Evolutionary conservation across 768 basidiomycete genomes (phyloP).

Genomic region (Rhodotorula sphaerocarpa): DNA sequence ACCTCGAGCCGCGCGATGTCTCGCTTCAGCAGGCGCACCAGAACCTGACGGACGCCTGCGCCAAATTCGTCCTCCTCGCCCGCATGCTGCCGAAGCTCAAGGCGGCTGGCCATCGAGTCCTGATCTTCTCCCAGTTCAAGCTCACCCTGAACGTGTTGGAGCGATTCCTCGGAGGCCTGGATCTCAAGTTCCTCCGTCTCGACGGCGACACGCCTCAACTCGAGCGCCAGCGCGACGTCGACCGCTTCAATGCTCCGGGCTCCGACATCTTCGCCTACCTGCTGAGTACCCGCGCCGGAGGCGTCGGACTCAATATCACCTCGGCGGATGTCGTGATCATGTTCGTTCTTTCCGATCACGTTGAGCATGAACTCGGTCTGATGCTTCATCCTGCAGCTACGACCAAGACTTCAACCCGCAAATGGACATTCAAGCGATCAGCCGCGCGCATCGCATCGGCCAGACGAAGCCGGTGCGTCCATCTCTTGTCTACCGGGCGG

Average conservation of each 20-base stretch:
- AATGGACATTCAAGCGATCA: slow-evolving; percentile 68
- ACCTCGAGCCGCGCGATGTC: slow-evolving; percentile 31
- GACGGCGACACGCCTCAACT: slow-evolving; percentile 81
- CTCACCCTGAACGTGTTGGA: slow-evolving; percentile 99
- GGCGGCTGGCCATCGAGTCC: slow-evolving; percentile 77
- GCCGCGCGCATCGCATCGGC: slow-evolving; percentile 86
- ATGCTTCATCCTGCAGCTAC: slow-evolving; percentile 43
- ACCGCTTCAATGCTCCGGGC: slow-evolving; percentile 77
- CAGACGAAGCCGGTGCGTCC: slow-evolving; percentile 85
- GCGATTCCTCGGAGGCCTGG: slow-evolving; percentile 83
- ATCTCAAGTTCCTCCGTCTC: slow-evolving; percentile 28
- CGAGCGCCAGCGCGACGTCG: slow-evolving; percentile 72
- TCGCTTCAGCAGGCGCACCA: slow-evolving; percentile 14
- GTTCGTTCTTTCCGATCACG: neutral
- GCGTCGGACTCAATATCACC: slow-evolving; percentile 71
- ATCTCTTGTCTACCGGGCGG: slow-evolving; percentile 38
- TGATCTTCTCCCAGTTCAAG: slow-evolving; percentile 74
- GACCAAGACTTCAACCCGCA: slow-evolving; percentile 99
- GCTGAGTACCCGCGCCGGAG: slow-evolving; percentile 65
- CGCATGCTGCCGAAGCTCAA: slow-evolving; percentile 80
- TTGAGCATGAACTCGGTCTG: rapidly evolving
- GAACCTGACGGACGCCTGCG: slow-evolving; percentile 36
- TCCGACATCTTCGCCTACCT: slow-evolving; percentile 85
- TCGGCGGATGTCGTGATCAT: slow-evolving; percentile 89
- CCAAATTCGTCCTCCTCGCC: slow-evolving; percentile 76